Base-by-base conservation (phyloP, 2,329 filamentous ascomycete genomes). In the Fusarium nematophilum region DNA sequence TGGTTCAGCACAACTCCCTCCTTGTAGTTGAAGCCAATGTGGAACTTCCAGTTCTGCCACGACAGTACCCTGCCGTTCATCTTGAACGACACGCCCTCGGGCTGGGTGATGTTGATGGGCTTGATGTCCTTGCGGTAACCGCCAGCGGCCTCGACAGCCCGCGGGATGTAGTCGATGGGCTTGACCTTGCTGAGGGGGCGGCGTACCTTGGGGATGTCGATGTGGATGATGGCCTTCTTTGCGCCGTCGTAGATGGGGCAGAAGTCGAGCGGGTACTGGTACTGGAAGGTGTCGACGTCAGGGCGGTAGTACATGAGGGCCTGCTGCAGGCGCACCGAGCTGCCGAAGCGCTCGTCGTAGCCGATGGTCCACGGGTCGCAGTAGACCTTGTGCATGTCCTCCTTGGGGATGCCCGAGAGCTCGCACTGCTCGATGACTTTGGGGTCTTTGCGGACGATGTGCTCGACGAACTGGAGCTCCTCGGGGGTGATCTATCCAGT, bases 331-430 rank as follows among this genome's bases (percentile, higher is more conserved):
- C 93, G 88, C 36, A 92, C 82, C 36, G 81, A 81, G 72, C 79
- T 94, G 59, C 93, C 93, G 69, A 93, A 95, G 37, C 93, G 89
- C 78, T 96, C 91, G 68, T 97, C 93, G 72, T 92, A 96, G 42
- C 93, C 93, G 75, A 97, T 96, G 1, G 93, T 96, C 93, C 93
- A 97, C 9, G 92, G 92, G 73, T 97, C 93, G 75, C 93, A 96
- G 79, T 96, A 97, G 40, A 97, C 91, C 77, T 97, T 97, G 81
- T 95, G 81, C 93, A 97, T 97, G 57, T 96, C 91, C 65, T 90
- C 83, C 52, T 83, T 83, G 10, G 91, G 86, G 57, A 97, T 91
- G 2, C 93, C 93, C 55, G 92, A 85, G 56, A 97, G 84, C 6
- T 84, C 85, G 70, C 93, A 97, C 75, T 97, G 93, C 76, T 97